Conservation (phyloP, 73 alveolate species). For the Diophrys sp. region DNA sequence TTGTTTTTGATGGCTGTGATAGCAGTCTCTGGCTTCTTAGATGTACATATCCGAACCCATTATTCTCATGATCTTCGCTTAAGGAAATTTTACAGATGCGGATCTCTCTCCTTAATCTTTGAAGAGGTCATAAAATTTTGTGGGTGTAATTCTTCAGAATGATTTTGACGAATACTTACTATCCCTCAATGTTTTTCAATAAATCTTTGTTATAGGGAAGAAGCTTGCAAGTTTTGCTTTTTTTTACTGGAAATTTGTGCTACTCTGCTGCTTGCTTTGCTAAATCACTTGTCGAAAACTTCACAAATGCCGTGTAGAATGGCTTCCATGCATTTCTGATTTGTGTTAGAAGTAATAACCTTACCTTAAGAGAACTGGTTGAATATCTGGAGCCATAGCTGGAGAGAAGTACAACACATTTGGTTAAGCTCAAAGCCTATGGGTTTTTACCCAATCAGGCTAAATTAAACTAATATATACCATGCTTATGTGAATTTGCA, state of each 20-base stretch:
- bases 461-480: too few species aligned
- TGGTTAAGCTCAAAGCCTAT: too few species aligned
- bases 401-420: too few species aligned
- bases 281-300: conserved; percentile 3
- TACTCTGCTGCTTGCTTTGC: conserved; percentile 31
- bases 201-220: conserved; percentile 35
- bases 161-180: conserved; percentile 34
- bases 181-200: conserved; percentile 9
- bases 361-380: background rate
- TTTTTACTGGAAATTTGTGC: conserved; percentile 27
- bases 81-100: conserved; percentile 64
- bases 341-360: too few species aligned
- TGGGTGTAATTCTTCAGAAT: conserved; percentile 11
- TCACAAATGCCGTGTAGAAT: conserved; percentile 40
- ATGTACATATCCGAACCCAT: conserved; percentile 79
- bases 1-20: conserved; percentile 59
- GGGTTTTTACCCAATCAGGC: too few species aligned
- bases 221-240: conserved; percentile 42
- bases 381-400: background rate
- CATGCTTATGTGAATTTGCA: too few species aligned
- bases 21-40: conserved; percentile 63
- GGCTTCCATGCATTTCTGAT: too few species aligned
- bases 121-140: conserved; percentile 26
- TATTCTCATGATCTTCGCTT: conserved; percentile 60
- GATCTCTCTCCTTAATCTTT: conserved; percentile 41